A percentile compares a stretch with the other conserved stretches of the same genome.
phyloP scores from a whole-genome alignment of 805 yeast species.

The Wickerhamomyces subpelliculosus region DNA sequence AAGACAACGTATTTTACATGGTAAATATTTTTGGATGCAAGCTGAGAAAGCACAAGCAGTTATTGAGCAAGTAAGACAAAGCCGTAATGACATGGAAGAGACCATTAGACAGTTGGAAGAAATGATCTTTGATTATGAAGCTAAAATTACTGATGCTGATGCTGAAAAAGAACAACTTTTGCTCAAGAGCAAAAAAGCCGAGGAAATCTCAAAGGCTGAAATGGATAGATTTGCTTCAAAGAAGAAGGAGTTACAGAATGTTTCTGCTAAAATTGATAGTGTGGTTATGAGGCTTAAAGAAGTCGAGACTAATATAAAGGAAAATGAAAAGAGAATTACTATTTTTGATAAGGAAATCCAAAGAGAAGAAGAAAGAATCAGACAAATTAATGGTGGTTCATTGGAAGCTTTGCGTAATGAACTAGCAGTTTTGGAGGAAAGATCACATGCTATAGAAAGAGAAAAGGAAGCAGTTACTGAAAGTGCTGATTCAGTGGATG shows the following conservation, averaged over 20 bases:
- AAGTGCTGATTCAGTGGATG: no score
- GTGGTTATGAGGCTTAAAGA: slow-evolving; percentile 1
- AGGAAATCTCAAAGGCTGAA: slow-evolving; percentile 12
- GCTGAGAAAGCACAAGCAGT: slow-evolving; percentile 14
- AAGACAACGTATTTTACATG: slow-evolving; percentile 34
- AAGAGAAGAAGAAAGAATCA: slow-evolving; percentile 21
- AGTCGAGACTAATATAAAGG: slow-evolving; percentile 14
- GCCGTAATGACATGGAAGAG: slow-evolving; percentile 6
- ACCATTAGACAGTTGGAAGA: slow-evolving; percentile 5
- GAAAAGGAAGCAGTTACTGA: neutral
- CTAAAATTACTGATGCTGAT: slow-evolving; percentile 2
- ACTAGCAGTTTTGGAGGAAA: neutral
- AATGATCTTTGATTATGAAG: slow-evolving; percentile 1
- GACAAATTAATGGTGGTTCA: slow-evolving; percentile 21
- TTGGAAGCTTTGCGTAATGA: slow-evolving; percentile 13
- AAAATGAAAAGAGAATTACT: slow-evolving; percentile 15
- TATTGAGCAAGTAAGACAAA: slow-evolving; percentile 8
- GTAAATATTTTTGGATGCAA: slow-evolving; percentile 44
- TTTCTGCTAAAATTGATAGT: no score
- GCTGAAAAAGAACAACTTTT: neutral
- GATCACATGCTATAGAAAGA: neutral
- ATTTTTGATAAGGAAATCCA: slow-evolving; percentile 12
- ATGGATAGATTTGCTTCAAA: neutral
- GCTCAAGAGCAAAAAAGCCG: slow-evolving; percentile 8
- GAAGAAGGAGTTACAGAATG: no score